These are phyloP conservation scores for Mucor irregularis DNA, from an alignment of 371 early-diverging fungal genomes.

Conservation along the genomic window DNA sequence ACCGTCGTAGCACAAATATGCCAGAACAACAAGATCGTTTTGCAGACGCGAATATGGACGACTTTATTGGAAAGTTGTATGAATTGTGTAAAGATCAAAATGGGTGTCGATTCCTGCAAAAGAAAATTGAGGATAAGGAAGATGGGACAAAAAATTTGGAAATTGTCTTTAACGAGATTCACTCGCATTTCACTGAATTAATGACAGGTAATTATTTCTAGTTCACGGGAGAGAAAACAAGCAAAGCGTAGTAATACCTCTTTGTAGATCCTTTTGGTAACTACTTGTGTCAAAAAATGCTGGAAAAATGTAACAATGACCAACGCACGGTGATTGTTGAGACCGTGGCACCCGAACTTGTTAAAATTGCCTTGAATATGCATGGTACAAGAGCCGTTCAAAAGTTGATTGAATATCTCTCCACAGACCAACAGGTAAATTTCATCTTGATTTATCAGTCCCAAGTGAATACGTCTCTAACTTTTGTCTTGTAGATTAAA, in stretches of 20 bases:
- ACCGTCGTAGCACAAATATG: neutral
- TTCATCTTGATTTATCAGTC: slow-evolving; percentile 69
- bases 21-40: slow-evolving; percentile 43
- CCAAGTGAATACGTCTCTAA: neutral
- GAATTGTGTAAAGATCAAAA: slow-evolving; percentile 87
- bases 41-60: slow-evolving; percentile 63
- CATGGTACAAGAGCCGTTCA: slow-evolving; percentile 98
- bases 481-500: slow-evolving; percentile 53
- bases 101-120: slow-evolving; percentile 88
- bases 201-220: slow-evolving; percentile 71
- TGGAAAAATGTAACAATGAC: slow-evolving; percentile 75
- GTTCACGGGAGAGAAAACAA: no score
- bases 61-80: slow-evolving; percentile 72
- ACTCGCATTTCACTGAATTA: slow-evolving; percentile 70
- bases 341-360: slow-evolving; percentile 71
- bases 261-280: slow-evolving; percentile 86
- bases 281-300: slow-evolving; percentile 87
- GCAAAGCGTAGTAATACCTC: no score
- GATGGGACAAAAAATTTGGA: slow-evolving; percentile 27
- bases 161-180: slow-evolving; percentile 75
- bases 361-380: slow-evolving; percentile 86
- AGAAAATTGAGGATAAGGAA: slow-evolving; percentile 63
- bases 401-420: slow-evolving; percentile 86
- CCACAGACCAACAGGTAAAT: slow-evolving; percentile 73
- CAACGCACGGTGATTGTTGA: slow-evolving; percentile 76